Evolutionary conservation across 306 rosid species (phyloP), one percentile per base, ranked within the genome.

Genomic region (Fagus crenata): DNA sequence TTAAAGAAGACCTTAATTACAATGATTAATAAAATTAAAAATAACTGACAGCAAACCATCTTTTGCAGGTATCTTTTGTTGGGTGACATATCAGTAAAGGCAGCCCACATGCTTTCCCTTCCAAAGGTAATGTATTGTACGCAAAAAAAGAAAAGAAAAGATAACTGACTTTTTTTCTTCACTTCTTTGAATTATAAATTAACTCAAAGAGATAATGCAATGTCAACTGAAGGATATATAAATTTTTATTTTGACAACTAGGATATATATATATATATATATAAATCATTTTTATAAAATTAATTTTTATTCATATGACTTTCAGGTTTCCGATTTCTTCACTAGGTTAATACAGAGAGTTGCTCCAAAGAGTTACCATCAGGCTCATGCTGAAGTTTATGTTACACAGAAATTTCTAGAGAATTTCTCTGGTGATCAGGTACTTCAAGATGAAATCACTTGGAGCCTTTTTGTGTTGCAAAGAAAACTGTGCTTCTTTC

Each of bases 351-450:
- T 95, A 79, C 97, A 95, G 75, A 89, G 98, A 83, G 98, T 95
- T 85, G 87, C 93, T 84, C 98, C 98, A 41, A 95, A 95, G 88
- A 95, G 98, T 87, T 95, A 95, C 85, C 89, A 89, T 35, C 98
- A 95, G 87, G 98, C 98, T 84, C 70, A 6, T 46, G 96, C 35
- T 18, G 98, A 95, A 88, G 98, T 95, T 60, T 84, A 82, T 53
- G 98, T 95, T 65, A 92, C 98, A 67, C 86, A 35, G 55, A 95
- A 95, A 75, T 95, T 95, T 88, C 83, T 95, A 7, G 93, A 89
- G 76, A 95, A 95, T 84, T 95, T 95, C 83, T 85, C 89, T 1
- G 97, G 97, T 58, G 98, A 95, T 87, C 98, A 95, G 97, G 98
- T 92, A 87, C 67, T 40, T 51, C 78, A 69, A 56, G 40, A 78